These are phyloP conservation scores for Scutellaria baicalensis DNA, from an alignment of 257 asterid species.

Conservation along the genomic window DNA sequence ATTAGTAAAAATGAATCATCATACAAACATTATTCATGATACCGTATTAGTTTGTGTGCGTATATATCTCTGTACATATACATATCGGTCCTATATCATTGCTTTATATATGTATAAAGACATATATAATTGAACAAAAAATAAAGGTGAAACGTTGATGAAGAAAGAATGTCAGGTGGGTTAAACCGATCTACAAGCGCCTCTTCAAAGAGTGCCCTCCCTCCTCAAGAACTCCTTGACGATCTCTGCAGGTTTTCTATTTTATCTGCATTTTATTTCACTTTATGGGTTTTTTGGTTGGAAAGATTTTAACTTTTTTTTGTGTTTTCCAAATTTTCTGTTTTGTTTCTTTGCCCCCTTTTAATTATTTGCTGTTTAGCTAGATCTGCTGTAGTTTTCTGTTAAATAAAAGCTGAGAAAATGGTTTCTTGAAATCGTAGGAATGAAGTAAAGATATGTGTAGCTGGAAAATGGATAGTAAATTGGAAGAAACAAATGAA, in stretches of 20 bases:
- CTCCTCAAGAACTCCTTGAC: slow-evolving; percentile 94
- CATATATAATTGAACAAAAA: background rate
- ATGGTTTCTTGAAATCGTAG: background rate
- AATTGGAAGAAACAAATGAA: background rate
- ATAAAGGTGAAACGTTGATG: background rate
- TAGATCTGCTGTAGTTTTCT: background rate
- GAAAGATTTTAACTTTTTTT: background rate
- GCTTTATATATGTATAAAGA: too few relatives aligned
- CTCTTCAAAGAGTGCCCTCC: slow-evolving; percentile 64
- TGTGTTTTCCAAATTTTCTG: background rate
- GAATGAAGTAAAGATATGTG: background rate
- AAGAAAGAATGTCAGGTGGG: slow-evolving; percentile 43
- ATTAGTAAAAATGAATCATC: too few relatives aligned
- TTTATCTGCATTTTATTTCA: background rate
- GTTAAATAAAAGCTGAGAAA: background rate
- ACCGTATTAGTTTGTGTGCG: too few relatives aligned
- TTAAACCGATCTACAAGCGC: slow-evolving; percentile 58
- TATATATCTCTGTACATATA: too few relatives aligned
- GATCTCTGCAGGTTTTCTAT: slow-evolving; percentile 84
- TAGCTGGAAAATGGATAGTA: background rate
- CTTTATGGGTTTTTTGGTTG: background rate
- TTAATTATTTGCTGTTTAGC: background rate
- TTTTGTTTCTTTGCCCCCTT: background rate
- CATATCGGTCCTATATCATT: too few relatives aligned
- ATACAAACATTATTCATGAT: too few relatives aligned